Conservation (phyloP, 306 rosid genomes). For the Cucumis melo region DNA sequence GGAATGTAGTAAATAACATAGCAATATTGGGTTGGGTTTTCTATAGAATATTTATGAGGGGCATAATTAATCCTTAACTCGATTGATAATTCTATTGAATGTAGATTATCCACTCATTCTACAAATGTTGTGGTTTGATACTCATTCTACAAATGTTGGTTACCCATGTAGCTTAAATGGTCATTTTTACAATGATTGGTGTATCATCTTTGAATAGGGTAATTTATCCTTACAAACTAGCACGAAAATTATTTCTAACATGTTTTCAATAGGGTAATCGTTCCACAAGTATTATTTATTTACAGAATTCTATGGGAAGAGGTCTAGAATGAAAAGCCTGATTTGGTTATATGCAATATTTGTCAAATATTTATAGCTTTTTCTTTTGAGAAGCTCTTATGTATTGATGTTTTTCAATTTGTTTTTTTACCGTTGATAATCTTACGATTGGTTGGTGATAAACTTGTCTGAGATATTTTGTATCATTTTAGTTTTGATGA, state of each 20-base stretch:
- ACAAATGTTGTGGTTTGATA: too few species aligned
- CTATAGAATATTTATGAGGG: too few species aligned
- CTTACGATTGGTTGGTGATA: not conserved
- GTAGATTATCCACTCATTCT: too few species aligned
- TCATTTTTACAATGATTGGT: not conserved
- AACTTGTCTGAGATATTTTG: not conserved
- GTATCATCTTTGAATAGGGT: not conserved
- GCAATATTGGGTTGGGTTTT: too few species aligned
- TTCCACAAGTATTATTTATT: not conserved
- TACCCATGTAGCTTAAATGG: not conserved
- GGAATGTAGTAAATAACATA: too few species aligned
- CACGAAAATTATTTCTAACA: not conserved
- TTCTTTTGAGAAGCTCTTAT: not conserved
- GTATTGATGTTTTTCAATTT: not conserved
- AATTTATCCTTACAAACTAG: not conserved
- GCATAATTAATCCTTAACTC: too few species aligned
- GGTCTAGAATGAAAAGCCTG: not conserved
- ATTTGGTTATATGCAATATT: too few species aligned
- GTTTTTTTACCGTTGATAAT: too few species aligned
- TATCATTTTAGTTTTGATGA: too few species aligned
- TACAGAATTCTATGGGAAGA: not conserved
- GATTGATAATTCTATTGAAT: too few species aligned
- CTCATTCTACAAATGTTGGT: constrained; percentile 2
- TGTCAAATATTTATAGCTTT: not conserved
- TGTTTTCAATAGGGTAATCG: not conserved